A percentile compares a stretch with the other conserved stretches of the same genome.
phyloP scores from a whole-genome alignment of 495 filamentous ascomycete genomes.

The Xylaria flabelliformis region DNA sequence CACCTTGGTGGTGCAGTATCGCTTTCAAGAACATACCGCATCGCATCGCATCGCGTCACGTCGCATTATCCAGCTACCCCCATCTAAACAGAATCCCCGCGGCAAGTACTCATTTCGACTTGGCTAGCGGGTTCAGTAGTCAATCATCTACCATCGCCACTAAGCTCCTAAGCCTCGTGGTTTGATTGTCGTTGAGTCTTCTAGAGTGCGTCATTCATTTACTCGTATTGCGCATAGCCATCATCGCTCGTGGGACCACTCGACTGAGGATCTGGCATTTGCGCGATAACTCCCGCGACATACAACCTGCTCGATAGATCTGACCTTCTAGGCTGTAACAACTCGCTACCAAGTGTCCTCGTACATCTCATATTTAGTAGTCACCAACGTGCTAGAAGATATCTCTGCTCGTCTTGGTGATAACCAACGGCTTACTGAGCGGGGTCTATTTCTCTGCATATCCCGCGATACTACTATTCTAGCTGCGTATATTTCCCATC shows the following conservation, averaged over 20 bases:
- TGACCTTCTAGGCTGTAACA: slow-evolving; percentile 30
- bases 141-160: slow-evolving; percentile 13
- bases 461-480: slow-evolving; percentile 28
- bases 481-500: slow-evolving; percentile 27
- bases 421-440: slow-evolving; percentile 11
- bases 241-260: slow-evolving; percentile 13
- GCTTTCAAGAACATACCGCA: background rate
- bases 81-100: slow-evolving; percentile 6
- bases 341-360: slow-evolving; percentile 27
- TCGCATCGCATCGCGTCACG: background rate
- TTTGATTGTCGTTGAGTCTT: slow-evolving; percentile 13
- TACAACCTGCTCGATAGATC: slow-evolving; percentile 22
- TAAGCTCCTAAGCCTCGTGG: background rate
- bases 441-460: slow-evolving; percentile 8
- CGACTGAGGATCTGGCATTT: slow-evolving; percentile 8
- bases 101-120: slow-evolving; percentile 27
- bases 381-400: slow-evolving; percentile 30
- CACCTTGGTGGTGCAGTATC: background rate
- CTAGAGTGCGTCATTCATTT: slow-evolving; percentile 16
- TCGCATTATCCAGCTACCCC: background rate
- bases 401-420: slow-evolving; percentile 28
- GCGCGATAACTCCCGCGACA: slow-evolving; percentile 18
- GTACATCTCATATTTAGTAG: slow-evolving; percentile 30
- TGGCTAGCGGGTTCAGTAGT: slow-evolving; percentile 28
- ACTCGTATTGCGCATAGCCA: slow-evolving; percentile 18